Percentiles rank a stretch among this genome's conserved stretches.
These are phyloP conservation scores for Arxiozyma bovina DNA, from an alignment of 1,139 yeast genomes.

Conservation along the genomic window DNA sequence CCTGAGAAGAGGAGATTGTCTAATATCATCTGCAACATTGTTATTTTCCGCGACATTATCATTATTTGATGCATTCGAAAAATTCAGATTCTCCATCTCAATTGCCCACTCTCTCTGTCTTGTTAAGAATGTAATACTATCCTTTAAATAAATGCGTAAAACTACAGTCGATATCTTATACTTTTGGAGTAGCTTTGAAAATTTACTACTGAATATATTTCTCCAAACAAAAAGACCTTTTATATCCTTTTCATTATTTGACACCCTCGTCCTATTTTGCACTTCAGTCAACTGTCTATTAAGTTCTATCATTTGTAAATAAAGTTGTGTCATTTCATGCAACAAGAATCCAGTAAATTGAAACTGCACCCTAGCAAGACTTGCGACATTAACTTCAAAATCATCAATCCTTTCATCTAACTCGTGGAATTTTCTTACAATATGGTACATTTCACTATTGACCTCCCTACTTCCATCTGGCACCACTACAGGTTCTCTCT, in stretches of 20 bases:
- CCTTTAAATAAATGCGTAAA: conserved; percentile 27
- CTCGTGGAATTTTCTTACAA: conserved; percentile 27
- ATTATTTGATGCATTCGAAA: conserved; percentile 9
- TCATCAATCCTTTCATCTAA: conserved; percentile 29
- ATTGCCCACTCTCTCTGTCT: conserved; percentile 29
- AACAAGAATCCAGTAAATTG: conserved; percentile 31
- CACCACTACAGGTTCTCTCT: conserved; percentile 23
- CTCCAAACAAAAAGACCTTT: conserved; percentile 28
- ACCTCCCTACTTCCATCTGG: conserved; percentile 26
- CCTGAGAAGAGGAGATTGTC: neutral
- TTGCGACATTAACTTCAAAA: conserved; percentile 31
- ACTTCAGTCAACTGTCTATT: conserved; percentile 26
- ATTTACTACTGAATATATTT: conserved; percentile 23
- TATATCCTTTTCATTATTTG: conserved; percentile 16
- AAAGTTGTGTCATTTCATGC: conserved; percentile 30
- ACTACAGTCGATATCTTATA: conserved; percentile 29
- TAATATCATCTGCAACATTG: neutral
- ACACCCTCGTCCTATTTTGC: conserved; percentile 21
- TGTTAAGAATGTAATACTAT: conserved; percentile 28
- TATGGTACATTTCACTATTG: conserved; percentile 28
- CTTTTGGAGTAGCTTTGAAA: conserved; percentile 23
- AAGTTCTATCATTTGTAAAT: conserved; percentile 27
- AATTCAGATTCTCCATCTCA: conserved; percentile 20
- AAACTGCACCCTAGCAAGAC: conserved; percentile 31
- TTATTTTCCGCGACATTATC: conserved; percentile 1